These are phyloP conservation scores for Rubroboletus satanas DNA, from an alignment of 768 basidiomycete genomes.

Conservation along the genomic window DNA sequence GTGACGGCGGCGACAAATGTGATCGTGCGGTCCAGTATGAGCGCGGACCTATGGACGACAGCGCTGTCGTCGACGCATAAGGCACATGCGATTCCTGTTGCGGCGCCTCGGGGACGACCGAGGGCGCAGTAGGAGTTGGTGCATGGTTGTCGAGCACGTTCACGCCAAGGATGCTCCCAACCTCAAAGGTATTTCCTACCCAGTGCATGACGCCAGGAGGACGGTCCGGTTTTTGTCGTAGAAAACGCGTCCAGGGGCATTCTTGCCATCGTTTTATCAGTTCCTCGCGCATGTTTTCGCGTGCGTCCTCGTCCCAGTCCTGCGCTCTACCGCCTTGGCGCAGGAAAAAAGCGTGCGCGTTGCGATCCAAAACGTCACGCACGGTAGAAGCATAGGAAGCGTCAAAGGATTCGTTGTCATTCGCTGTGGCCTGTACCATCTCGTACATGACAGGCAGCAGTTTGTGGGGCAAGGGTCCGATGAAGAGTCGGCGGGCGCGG, in stretches of 20 bases:
- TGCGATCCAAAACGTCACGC: slow-evolving; percentile 44
- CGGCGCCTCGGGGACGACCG: not conserved
- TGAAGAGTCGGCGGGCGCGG: slow-evolving; percentile 54
- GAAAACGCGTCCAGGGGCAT: slow-evolving; percentile 59
- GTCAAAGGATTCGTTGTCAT: slow-evolving; percentile 33
- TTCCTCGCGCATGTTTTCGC: slow-evolving; percentile 49
- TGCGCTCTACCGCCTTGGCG: slow-evolving; percentile 59
- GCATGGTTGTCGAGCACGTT: slow-evolving; percentile 43
- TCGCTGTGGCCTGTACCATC: slow-evolving; percentile 11
- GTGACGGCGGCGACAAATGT: slow-evolving; percentile 14
- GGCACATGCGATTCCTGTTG: slow-evolving; percentile 2
- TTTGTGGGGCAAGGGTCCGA: slow-evolving; percentile 74
- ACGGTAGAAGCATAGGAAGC: slow-evolving; percentile 34
- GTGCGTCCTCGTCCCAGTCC: slow-evolving; percentile 61
- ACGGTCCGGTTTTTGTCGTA: slow-evolving; percentile 28
- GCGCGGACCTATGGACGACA: slow-evolving; percentile 19
- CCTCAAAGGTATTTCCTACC: slow-evolving; percentile 74
- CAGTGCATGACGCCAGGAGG: slow-evolving; percentile 37
- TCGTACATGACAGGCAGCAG: slow-evolving; percentile 42
- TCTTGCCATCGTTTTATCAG: slow-evolving; percentile 60
- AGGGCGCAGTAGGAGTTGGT: not conserved
- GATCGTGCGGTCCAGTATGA: slow-evolving; percentile 24
- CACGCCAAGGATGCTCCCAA: slow-evolving; percentile 73
- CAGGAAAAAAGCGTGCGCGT: slow-evolving; percentile 63
- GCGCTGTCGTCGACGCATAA: slow-evolving; percentile 18